phyloP scores from a whole-genome alignment of 108 stramenopile genomes.

The Discostella pseudostelligera region DNA sequence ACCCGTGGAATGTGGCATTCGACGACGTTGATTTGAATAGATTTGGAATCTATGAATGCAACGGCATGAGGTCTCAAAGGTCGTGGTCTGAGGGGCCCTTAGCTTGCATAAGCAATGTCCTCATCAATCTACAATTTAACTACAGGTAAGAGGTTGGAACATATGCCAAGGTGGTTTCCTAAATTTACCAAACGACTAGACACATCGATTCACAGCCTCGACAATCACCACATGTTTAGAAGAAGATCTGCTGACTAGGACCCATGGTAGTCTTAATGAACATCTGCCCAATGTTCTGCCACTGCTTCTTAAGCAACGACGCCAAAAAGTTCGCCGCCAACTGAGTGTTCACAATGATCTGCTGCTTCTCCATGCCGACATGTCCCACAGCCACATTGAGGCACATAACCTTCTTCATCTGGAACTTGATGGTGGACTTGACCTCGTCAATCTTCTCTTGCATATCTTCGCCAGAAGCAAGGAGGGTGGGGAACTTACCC shows the following conservation, averaged over 20 bases:
- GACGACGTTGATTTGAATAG: too few relatives aligned
- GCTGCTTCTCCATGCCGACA: slow-evolving; percentile 85
- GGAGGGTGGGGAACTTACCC: slow-evolving; percentile 99
- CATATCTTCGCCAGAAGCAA: slow-evolving; percentile 90
- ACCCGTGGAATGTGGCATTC: too few relatives aligned
- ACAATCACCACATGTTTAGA: slow-evolving; percentile 63
- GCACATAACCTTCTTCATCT: slow-evolving; percentile 99
- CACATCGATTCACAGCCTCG: not conserved
- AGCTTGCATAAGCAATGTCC: too few relatives aligned
- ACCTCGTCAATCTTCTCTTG: slow-evolving; percentile 99
- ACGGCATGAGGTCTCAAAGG: too few relatives aligned
- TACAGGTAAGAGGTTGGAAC: too few relatives aligned
- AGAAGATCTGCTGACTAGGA: slow-evolving; percentile 97
- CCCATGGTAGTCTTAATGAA: slow-evolving; percentile 99
- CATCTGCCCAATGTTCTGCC: slow-evolving; percentile 99
- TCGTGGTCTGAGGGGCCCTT: too few relatives aligned
- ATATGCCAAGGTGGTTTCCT: too few relatives aligned
- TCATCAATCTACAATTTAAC: too few relatives aligned
- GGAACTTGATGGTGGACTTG: slow-evolving; percentile 99
- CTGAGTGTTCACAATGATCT: slow-evolving; percentile 96
- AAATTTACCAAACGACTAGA: too few relatives aligned
- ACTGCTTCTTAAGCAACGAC: slow-evolving; percentile 99
- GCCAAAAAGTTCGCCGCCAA: slow-evolving; percentile 99
- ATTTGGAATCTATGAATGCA: too few relatives aligned
- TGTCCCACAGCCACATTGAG: slow-evolving; percentile 98